Percentiles rank a stretch among this genome's conserved stretches.
Evolutionary conservation across 208 protist genomes (phyloP).

Genomic region (Phytomonas sp.): DNA sequence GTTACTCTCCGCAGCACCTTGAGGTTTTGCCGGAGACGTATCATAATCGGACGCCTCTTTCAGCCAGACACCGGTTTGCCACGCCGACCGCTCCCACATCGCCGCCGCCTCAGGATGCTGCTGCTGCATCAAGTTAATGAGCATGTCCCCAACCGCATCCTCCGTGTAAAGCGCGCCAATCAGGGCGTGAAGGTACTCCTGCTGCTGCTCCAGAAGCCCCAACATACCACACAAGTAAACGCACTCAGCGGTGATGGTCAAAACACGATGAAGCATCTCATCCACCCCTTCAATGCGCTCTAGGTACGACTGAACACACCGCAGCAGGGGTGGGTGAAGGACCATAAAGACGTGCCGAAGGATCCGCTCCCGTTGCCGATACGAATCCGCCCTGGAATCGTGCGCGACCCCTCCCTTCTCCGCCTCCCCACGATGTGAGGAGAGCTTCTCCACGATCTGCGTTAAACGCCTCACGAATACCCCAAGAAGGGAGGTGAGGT

Average conservation of each 20-base stretch:
- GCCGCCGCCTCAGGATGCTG: background rate
- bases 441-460: constrained; percentile 15
- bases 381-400: background rate
- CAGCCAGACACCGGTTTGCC: background rate
- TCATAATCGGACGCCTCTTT: background rate
- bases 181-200: constrained; percentile 38
- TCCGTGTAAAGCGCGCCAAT: constrained; percentile 16
- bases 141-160: constrained; percentile 16
- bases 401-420: background rate
- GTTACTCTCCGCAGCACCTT: background rate
- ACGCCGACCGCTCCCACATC: background rate
- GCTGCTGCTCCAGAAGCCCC: constrained; percentile 25
- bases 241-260: constrained; percentile 37
- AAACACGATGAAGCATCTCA: constrained; percentile 34
- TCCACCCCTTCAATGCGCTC: constrained; percentile 23
- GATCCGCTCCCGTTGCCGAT: background rate
- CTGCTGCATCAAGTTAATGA: constrained; percentile 11
- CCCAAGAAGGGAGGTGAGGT: constrained; percentile 11
- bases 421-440: too few species aligned
- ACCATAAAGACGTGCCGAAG: constrained; percentile 13
- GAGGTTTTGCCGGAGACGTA: background rate
- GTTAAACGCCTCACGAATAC: constrained; percentile 19
- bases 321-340: constrained; percentile 21
- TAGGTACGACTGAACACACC: constrained; percentile 17
- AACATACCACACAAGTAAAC: constrained; percentile 36